Evolutionary conservation across 352 stramenopile species (phyloP), one percentile per base, ranked within the genome.

Genomic region (Phytophthora quininea): DNA sequence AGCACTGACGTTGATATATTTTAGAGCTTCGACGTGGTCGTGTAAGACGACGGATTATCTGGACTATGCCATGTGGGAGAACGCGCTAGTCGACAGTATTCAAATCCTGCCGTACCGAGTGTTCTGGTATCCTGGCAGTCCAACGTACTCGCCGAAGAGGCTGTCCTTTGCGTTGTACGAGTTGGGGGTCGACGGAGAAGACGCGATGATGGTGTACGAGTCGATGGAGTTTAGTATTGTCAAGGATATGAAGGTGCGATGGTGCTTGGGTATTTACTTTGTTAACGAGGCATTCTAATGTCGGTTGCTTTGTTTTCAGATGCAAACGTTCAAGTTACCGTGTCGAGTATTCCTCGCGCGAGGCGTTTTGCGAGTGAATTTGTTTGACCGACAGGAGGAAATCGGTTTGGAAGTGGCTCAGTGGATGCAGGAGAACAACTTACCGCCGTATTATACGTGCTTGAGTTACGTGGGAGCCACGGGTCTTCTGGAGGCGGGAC

Each of bases 51-150:
- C 55, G 4, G 86, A 95, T 58, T 85, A 80, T 57, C 86, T 95
- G 56, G 81, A 91, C 66, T 92, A 93, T 66, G 69, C 50, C 9
- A 59, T 90, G 60, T 56, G 67, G 31, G 53, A 74, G 10, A 64
- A 74, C 43, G 82, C 70, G 43, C 31, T 95, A 46, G 64, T 95
- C 3, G 59, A 68, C 15, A 67, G 52, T 3, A 59, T 93, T 15
- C 70, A 90, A 38, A 32, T 93, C n/a, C 57, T 92, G 37, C 85
- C 87, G 4, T 95, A 95, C 67, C 74, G 83, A 31, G 85, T 88
- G 11, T 93, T 91, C 47, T 92, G 83, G 85, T 86, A 92, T 42
- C 84, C 87, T 2, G 73, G 80, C 31, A 90, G 74, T 15, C 85
- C 87, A 1, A 91, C 84, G 48, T 95, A 91, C 63, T 85, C 74